Conservation (phyloP, 2,329 filamentous ascomycete genomes). For the Helminthosporium solani region DNA sequence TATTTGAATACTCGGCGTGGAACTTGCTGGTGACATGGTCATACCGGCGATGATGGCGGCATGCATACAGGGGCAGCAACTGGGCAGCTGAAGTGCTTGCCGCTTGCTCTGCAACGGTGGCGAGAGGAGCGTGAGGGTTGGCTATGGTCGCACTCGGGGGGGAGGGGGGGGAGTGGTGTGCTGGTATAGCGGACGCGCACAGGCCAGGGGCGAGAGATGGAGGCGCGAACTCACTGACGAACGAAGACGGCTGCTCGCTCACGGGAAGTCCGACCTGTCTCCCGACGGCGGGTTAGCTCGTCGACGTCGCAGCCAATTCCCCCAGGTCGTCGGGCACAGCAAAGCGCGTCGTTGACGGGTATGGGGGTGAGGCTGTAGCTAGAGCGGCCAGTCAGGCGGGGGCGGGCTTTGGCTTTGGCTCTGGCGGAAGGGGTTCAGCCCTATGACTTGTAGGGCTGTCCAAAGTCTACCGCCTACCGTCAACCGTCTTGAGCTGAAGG, state of each 20-base stretch:
- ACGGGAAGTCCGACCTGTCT: conserved; percentile 2
- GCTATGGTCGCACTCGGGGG: conserved; percentile 17
- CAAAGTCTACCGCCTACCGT: background rate
- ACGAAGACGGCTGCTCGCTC: no score
- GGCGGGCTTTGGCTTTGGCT: background rate
- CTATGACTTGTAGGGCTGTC: background rate
- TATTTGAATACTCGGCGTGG: conserved; percentile 45
- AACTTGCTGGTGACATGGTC: conserved; percentile 38
- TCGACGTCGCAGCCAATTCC: conserved; percentile 1
- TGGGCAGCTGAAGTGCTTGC: conserved; percentile 34
- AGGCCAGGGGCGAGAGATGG: conserved; percentile 1
- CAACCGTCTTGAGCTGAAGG: no score
- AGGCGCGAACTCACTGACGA: background rate
- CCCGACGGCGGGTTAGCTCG: background rate
- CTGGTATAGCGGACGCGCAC: conserved; percentile 4
- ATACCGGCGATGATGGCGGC: conserved; percentile 23
- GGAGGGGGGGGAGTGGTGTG: no score
- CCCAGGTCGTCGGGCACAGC: background rate
- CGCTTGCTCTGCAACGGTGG: background rate
- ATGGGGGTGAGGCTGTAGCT: background rate
- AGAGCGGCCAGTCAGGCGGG: background rate
- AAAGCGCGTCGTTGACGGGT: background rate
- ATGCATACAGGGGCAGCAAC: conserved; percentile 31
- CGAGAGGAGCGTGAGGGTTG: conserved; percentile 23
- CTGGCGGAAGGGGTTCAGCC: no score